These are phyloP conservation scores for Ophiostoma pallidulum DNA, from an alignment of 2,329 filamentous ascomycete genomes.

Conservation along the genomic window DNA sequence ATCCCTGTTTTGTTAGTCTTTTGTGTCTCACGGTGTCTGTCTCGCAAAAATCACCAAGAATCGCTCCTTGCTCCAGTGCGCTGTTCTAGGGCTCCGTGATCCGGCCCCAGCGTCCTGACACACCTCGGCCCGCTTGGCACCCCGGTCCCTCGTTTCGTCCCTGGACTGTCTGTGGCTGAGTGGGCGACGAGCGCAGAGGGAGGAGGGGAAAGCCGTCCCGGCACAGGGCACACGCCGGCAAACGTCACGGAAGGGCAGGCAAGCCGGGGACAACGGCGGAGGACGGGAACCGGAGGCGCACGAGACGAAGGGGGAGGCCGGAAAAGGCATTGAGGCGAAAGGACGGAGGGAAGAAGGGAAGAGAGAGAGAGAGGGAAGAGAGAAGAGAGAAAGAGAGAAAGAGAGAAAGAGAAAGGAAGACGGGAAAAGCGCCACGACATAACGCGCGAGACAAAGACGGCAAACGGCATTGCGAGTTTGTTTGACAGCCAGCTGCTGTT, in stretches of 20 bases:
- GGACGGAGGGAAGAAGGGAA: not conserved
- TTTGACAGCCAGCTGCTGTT: not conserved
- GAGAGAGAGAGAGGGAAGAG: not conserved
- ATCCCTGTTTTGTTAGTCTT: too few relatives aligned
- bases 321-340: not conserved
- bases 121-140: too few relatives aligned
- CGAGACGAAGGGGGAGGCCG: not conserved
- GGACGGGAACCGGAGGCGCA: not conserved
- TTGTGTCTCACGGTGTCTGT: too few relatives aligned
- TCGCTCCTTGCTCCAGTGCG: too few relatives aligned
- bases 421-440: not conserved
- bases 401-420: not conserved
- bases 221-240: not conserved
- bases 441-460: conserved; percentile 4
- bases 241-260: not conserved
- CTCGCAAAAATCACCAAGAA: too few relatives aligned
- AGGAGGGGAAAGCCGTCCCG: not conserved
- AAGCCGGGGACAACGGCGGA: not conserved
- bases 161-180: conserved; percentile 3
- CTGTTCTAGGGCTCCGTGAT: too few relatives aligned
- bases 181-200: conserved; percentile 1
- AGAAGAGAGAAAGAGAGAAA: not conserved
- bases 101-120: too few relatives aligned
- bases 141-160: too few relatives aligned
- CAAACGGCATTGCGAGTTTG: not conserved